Evolutionary conservation across 768 basidiomycete species (phyloP), one percentile per base, ranked within the genome.

Genomic region (Kwoniella dendrophila): DNA sequence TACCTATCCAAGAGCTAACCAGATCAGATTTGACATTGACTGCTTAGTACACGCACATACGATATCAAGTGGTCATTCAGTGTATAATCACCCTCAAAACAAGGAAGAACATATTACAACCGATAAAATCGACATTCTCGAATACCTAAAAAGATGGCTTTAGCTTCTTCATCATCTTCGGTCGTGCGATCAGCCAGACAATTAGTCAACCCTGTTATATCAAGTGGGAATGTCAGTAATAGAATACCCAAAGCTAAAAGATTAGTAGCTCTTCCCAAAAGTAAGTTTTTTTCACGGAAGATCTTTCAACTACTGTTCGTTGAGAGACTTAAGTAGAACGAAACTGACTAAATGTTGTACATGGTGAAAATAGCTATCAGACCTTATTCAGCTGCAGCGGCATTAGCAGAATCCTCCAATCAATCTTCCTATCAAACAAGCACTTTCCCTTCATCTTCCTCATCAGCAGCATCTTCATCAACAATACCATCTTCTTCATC

Each of bases 151-250:
- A 33, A 27, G 10, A 60, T 61, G 59, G 59, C 59, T 10, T 52
- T 61, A 41, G 59, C 59, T 5, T 61, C 59, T 20, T 61, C 59
- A 3, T 61, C 59, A 18, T 54, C 59, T 3, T 55, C 59, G 22
- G 52, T 49, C 20, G 18, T 61, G 52, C 34, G 59, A 38, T 40
- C 51, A 38, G 33, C 59, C 10, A 44, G 59, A 14, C 36, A 52
- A 27, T 30, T 61, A 6, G 48, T 33, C 22, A 26, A 27, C 11
- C 43, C 59, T 36, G n/a, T 30, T 3, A 16, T 57, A 32, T 12
- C 26, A 12, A 27, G 14, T 52, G 16, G 59, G 10, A 12, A 24
- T 16, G 24, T 29, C 10, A 11, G 14, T 24, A 38, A 44, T 22
- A 41, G 56, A 6, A 50, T 11, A 8, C 12, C 22, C 6, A 44